Evolutionary conservation across 106 monocot species (phyloP), one percentile per base, ranked within the genome.

Genomic region (Iris macrosiphon): DNA sequence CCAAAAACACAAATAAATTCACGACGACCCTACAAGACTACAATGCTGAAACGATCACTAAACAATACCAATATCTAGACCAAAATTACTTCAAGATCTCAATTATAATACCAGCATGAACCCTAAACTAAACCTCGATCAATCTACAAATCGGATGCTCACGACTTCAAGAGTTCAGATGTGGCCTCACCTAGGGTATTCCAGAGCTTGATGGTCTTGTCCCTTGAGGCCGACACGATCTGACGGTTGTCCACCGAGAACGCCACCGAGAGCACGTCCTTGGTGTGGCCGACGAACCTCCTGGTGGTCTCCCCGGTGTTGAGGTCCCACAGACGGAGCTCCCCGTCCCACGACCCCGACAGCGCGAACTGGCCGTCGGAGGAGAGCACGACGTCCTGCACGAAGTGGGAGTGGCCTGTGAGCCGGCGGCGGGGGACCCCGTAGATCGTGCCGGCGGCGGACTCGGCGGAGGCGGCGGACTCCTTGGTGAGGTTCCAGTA

Each of bases 401-500:
- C 53, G 55, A 71, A 71, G 21, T 71, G 70, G 22, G 70, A 62
- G 55, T 71, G 70, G 24, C 61, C 70, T 18, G 70, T 71, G 26
- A 71, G 70, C 20, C 70, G 61, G 20, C 70, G 70, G 54, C 54
- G 53, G 27, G 70, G 62, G 24, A 62, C 45, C 13, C 70, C 70
- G 37, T 57, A 72, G 61, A 34, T 27, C 31, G 52, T 63, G 39
- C 32, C 29, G 43, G 34, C 0, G 16, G 21, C 5, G 21, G 15
- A 29, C 4, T 19, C 42, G 52, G 33, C 13, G 24, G 31, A 10
- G 28, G 18, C 15, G 37, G 40, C 10, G 0, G 52, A 10, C 12
- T 72, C 67, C 74, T 57, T 70, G 31, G 74, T 70, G 61, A 80
- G 70, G 40, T 74, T 47, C 80, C 74, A 80, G 37, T 75, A 66